Evolutionary conservation across 2,329 filamentous ascomycete species (phyloP).

Genomic region (Madurella fahalii): DNA sequence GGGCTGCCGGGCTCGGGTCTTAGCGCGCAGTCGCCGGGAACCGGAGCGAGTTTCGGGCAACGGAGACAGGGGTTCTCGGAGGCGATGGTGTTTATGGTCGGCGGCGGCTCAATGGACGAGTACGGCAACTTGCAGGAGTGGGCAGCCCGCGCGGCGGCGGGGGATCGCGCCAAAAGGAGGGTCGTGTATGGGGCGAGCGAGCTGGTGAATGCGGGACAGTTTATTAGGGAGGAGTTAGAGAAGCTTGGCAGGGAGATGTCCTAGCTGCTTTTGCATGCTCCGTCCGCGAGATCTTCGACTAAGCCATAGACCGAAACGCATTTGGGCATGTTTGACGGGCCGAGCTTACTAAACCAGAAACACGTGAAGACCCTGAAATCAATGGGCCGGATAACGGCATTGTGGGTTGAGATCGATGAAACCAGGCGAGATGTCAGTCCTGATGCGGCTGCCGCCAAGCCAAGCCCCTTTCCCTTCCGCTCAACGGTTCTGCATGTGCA

Average conservation of each 20-base stretch:
- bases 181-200: constrained; percentile 96
- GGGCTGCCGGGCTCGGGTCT: constrained; percentile 43
- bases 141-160: constrained; percentile 67
- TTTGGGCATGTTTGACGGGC: background rate
- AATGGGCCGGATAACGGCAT: background rate
- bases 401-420: background rate
- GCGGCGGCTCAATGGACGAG: constrained; percentile 97
- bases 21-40: constrained; percentile 54
- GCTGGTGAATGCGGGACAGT: constrained; percentile 64
- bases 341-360: background rate
- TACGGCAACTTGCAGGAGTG: constrained; percentile 97
- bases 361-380: background rate
- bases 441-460: background rate
- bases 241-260: constrained; percentile 56
- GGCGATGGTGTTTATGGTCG: constrained; percentile 89
- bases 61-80: constrained; percentile 84
- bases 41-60: constrained; percentile 84
- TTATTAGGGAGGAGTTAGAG: constrained; percentile 61
- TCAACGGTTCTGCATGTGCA: background rate
- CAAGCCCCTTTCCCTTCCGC: background rate
- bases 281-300: no score
- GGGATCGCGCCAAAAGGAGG: constrained; percentile 63
- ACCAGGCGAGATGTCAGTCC: background rate
- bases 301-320: background rate
- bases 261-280: background rate